Base-by-base conservation (phyloP, 2,329 filamentous ascomycete species). In the Lasiodiplodia hormozganensis region DNA sequence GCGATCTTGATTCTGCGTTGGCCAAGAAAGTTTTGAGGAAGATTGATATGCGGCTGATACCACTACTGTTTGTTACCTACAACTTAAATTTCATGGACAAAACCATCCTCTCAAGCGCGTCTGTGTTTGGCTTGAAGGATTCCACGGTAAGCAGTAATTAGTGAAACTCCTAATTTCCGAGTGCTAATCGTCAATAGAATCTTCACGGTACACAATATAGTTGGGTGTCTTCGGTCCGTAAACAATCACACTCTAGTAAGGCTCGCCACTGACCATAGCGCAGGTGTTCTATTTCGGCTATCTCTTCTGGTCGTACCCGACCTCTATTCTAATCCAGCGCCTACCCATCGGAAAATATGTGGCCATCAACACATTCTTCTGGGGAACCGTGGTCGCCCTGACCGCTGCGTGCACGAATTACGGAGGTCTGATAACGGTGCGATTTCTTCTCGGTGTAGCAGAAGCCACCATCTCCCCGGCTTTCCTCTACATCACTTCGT, bases 31-130 rank as follows among this genome's bases (percentile, higher is more conserved):
- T 88, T 3, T 69, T 89, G 62, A 79, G 82, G 31, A 88, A 88
- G 75, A 88, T 89, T 69, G 88, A 89, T 73, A 78, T 76, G 70
- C 78, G 79, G 14, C 77, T 89, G 11, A 83, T 89, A 5, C 86
- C 87, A 0, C 76, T 89, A 12, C 76, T 89, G 11, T 88, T 88
- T 69, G 71, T 85, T 52, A 87, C 85, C 0, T 89, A 89, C 72
- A 85, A 85, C 78, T 75, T 89, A 70, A 87, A 88, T 72, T 89
- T 88, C 68, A 87, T 89, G 81, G 87, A 89, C 75, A 89, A 89
- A 73, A 84, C 83, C 0, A 74, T 74, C n/a, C 60, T 76, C 70
- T 70, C 76, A 60, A 69, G 85, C 83, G 86, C 87, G 0, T 80
- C 85, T 4, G 85, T 89, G 0, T 88, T 89, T 71, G 86, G 47